phyloP scores from a whole-genome alignment of 164 flowering plant species.

The Berberis vulgaris region DNA sequence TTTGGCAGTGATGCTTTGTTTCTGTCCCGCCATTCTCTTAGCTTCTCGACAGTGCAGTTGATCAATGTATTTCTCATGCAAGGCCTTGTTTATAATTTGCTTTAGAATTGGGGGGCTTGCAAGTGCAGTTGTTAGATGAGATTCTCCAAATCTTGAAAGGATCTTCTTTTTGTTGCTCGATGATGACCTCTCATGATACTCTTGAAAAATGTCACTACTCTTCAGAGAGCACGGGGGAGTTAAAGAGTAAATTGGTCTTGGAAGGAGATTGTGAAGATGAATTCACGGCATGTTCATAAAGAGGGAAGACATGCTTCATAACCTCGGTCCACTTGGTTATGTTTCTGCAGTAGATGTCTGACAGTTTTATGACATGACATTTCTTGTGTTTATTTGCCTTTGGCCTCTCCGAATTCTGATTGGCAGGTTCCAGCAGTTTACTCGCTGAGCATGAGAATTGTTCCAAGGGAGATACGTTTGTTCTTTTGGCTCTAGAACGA shows the following conservation, averaged over 20 bases:
- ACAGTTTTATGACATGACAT: slow-evolving; percentile 43
- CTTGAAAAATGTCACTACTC: slow-evolving; percentile 20
- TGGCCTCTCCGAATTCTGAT: slow-evolving; percentile 25
- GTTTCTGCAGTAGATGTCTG: slow-evolving; percentile 47
- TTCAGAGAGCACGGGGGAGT: slow-evolving; percentile 33
- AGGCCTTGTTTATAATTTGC: slow-evolving; percentile 58
- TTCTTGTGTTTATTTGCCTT: slow-evolving; percentile 27
- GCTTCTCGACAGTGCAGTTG: slow-evolving; percentile 67
- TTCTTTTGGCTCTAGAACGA: slow-evolving; percentile 42
- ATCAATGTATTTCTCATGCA: slow-evolving; percentile 85
- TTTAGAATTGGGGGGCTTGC: slow-evolving; percentile 75
- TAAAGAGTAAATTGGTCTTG: slow-evolving; percentile 11
- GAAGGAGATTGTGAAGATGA: slow-evolving; percentile 16
- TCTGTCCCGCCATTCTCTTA: slow-evolving; percentile 36
- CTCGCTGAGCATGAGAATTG: slow-evolving; percentile 41
- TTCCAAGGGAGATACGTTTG: slow-evolving; percentile 20
- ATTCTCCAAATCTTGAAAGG: slow-evolving; percentile 30
- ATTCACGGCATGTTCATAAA: slow-evolving; percentile 45
- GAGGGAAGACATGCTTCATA: slow-evolving; percentile 43
- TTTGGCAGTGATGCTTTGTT: slow-evolving; percentile 12
- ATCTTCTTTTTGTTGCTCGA: slow-evolving; percentile 27
- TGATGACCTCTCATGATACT: slow-evolving; percentile 22
- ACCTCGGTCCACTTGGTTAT: slow-evolving; percentile 29
- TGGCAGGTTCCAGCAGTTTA: slow-evolving; percentile 41
- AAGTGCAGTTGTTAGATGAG: slow-evolving; percentile 17